A percentile compares a stretch with the other conserved stretches of the same genome.
Conservation (phyloP, 2,329 filamentous ascomycete species). For the Penicillium expansum region DNA sequence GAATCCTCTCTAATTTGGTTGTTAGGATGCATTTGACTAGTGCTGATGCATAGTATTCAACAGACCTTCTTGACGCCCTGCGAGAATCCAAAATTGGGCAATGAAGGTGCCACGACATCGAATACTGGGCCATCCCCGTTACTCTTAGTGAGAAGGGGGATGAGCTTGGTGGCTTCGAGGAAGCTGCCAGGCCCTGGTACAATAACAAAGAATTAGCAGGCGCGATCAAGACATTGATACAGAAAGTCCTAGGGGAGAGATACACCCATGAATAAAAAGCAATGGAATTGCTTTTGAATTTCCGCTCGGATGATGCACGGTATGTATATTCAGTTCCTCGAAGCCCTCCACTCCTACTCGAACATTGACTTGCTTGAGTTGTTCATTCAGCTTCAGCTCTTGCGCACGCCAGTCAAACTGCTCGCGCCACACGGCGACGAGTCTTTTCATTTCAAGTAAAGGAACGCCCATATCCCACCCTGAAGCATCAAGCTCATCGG, state of each 20-base stretch:
- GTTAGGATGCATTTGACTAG: neutral
- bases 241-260: neutral
- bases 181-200: conserved; percentile 61
- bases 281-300: conserved; percentile 59
- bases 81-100: conserved; percentile 60
- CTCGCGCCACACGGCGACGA: conserved; percentile 57
- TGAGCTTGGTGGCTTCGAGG: conserved; percentile 48
- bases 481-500: conserved; percentile 54
- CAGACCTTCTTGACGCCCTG: conserved; percentile 39
- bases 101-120: conserved; percentile 52
- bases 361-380: conserved; percentile 58
- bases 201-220: neutral
- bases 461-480: conserved; percentile 61
- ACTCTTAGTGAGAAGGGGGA: conserved; percentile 48
- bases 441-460: conserved; percentile 53
- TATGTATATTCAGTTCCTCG: conserved; percentile 61
- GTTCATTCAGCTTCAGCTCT: conserved; percentile 57
- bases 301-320: conserved; percentile 57
- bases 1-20: conserved; percentile 52
- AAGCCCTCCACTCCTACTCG: conserved; percentile 57
- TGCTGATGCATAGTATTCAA: neutral
- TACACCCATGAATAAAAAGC: conserved; percentile 66
- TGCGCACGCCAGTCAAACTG: conserved; percentile 60
- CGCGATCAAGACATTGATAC: conserved; percentile 8
- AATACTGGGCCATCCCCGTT: conserved; percentile 46